Base-by-base conservation (phyloP, 2,329 filamentous ascomycete species). In the Plenodomus tracheiphilus region DNA sequence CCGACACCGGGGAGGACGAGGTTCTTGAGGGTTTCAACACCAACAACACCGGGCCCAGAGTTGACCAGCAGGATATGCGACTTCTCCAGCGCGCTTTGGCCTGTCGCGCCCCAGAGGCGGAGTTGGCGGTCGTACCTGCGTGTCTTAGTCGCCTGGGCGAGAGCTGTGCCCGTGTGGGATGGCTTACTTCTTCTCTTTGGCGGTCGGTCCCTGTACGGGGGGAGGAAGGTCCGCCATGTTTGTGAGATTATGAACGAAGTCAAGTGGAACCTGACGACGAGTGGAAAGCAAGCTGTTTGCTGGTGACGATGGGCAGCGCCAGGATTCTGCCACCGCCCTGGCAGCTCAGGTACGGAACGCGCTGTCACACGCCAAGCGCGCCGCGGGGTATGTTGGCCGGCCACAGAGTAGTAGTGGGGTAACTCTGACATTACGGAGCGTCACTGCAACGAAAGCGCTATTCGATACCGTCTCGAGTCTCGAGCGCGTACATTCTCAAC, bases 1-100 rank as follows among this genome's bases (percentile, higher is more conserved):
- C 94, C 95, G 62, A 97, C 88, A 3, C 92, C 87, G 48, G 94
- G 94, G 8, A 99, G 78, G 2, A 99, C 89, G n/a, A 99, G 83
- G 69, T 99, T 99, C 80, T 99, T 99, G 53, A 99, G 81, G 0
- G 92, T 86, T 74, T 99, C 94, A 11, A 95, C 82, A 13, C 92
- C 94, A 28, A 91, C 89, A 2, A 91, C 89, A 9, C 93, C 93
- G n/a, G 87, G 76, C 2, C 91, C 88, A 1, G 88, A 89, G 73
- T 96, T 97, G 52, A 99, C 78, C 4, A 99, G 81, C 11, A 97
- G 82, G n/a, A 99, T 86, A 60, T 95, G 89, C 18, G 94, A 89
- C 47, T 91, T 85, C 73, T 99, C 95, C 2, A 99, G 81, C 15
- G 92, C 93, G 59, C 87, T 82, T 71, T 99, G 94, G 16, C 94